Base-by-base conservation (phyloP, 192 early-diverging fungal species). In the Coemansia sp. region DNA sequence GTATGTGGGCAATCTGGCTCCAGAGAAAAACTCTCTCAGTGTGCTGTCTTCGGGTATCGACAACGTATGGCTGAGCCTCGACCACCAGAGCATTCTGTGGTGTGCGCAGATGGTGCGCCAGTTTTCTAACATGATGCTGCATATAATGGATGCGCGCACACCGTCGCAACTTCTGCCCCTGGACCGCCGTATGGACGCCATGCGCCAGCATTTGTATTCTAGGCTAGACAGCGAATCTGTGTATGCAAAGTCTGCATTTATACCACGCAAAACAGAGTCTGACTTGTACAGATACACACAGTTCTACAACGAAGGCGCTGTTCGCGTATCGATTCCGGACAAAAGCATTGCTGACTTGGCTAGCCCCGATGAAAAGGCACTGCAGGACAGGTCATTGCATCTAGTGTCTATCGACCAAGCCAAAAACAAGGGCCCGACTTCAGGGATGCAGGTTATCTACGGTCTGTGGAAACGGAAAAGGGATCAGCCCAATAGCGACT, bases 21-120 rank as follows among this genome's bases (percentile, higher is more conserved):
- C 91, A 2, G 55, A 70, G 6, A 71, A 74, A 0, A 87, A 93
- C 75, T 88, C 93, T 7, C 91, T 98, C 35, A 90, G 91, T 34
- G 88, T 91, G 0, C 90, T 92, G 54, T 89, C 93, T 3, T 89
- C 93, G 1, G 84, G 85, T 0, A 89, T 98, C 34, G 91, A 93
- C 33, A 72, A 87, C 52, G 94, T 97, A 2, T 99, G 97, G 97
- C 89, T 90, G 20, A 87, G 91, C 17, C 86, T 88, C 39, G 94
- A 95, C 68, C 97, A 99, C 76, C 87, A 91, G 62, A 89, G 88
- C 28, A 91, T 95, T 33, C 65, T 99, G 64, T 96, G 94, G 93
- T 99, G 97, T 65, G 92, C 91, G 64, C 97, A 99, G 79, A 79
- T 98, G 61, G 87, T 87, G 2, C 83, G 83, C n/a, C 86, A 88